phyloP scores from a whole-genome alignment of 2,329 filamentous ascomycete species.

The Botrytis aclada region DNA sequence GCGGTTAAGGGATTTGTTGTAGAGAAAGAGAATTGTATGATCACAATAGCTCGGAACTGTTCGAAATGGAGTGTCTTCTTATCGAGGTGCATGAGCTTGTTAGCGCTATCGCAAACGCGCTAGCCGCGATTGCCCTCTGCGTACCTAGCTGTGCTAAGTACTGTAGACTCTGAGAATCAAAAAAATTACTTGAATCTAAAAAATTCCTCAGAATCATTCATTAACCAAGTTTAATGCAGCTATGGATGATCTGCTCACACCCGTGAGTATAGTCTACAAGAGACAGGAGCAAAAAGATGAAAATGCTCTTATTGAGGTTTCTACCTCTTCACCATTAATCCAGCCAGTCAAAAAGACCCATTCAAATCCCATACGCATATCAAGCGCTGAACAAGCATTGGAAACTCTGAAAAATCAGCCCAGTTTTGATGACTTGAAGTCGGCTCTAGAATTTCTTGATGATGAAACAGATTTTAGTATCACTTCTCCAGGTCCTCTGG shows the following conservation, averaged over 20 bases:
- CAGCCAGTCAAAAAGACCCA: slow-evolving; percentile 18
- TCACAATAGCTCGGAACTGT: background rate
- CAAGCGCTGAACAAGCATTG: slow-evolving; percentile 49
- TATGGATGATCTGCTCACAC: slow-evolving; percentile 50
- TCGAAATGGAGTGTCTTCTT: slow-evolving; percentile 17
- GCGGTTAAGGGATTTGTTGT: background rate
- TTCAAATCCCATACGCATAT: slow-evolving; percentile 19
- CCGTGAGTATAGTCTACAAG: slow-evolving; percentile 44
- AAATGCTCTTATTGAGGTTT: slow-evolving; percentile 29
- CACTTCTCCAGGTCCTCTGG: slow-evolving; percentile 59
- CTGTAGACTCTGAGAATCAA: background rate
- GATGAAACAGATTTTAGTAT: slow-evolving; percentile 51
- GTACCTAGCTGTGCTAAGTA: background rate
- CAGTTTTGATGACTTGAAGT: slow-evolving; percentile 53
- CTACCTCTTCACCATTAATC: slow-evolving; percentile 20
- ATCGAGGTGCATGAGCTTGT: slow-evolving; percentile 24
- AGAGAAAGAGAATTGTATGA: background rate
- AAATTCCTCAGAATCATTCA: background rate
- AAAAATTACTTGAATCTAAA: background rate
- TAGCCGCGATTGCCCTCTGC: background rate
- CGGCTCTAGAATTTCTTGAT: slow-evolving; percentile 52
- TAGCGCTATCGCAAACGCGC: slow-evolving; percentile 21
- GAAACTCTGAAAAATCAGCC: slow-evolving; percentile 61
- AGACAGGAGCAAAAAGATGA: slow-evolving; percentile 21
- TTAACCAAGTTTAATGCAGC: slow-evolving; percentile 27